Evolutionary conservation across 305 asterid species (phyloP), one percentile per base, ranked within the genome.

Genomic region (Stenogyne calaminthoides): DNA sequence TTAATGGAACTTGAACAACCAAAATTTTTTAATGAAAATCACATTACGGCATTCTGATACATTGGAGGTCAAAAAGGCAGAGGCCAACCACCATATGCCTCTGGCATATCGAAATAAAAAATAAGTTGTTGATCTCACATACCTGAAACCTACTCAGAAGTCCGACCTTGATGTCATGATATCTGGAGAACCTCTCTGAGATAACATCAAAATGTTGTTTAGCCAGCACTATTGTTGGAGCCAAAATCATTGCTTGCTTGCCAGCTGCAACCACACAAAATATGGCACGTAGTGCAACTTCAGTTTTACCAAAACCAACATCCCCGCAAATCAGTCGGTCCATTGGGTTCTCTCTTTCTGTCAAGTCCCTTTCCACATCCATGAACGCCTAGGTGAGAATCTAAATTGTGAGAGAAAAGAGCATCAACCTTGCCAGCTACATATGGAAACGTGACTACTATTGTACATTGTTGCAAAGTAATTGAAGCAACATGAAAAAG

Each of bases 71-170:
- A 12, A 46, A 29, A 57, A 9, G 25, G 46, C n/a, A 46, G 57
- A 64, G 7, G 66, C 49, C 32, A 49, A 71, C 60, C 60, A 59
- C 51, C 77, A 69, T 19, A 54, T 56, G 68, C 69, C 71, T 51
- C 34, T 15, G 47, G 66, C 16, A 56, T 32, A 76, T 19, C 7
- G 20, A 73, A 64, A 70, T 58, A 62, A 73, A 44, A 70, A 66
- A 64, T 58, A 67, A n/a, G 32, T 46, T 4, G 69, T 34, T 55
- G 27, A 47, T 51, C 22, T 69, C 61, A 52, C 84, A 36, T 85
- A 94, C 99, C 99, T 94, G 99, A 88, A 94, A 92, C 86, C 98
- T 88, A 84, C 99, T 94, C 59, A 92, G 78, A 71, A 92, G 95
- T 78, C 97, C 99, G 74, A 94, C 85, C 77, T 70, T 88, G 78